phyloP scores from a whole-genome alignment of 1,284 basidiomycete genomes.

The Cryptococcus deneoformans region DNA sequence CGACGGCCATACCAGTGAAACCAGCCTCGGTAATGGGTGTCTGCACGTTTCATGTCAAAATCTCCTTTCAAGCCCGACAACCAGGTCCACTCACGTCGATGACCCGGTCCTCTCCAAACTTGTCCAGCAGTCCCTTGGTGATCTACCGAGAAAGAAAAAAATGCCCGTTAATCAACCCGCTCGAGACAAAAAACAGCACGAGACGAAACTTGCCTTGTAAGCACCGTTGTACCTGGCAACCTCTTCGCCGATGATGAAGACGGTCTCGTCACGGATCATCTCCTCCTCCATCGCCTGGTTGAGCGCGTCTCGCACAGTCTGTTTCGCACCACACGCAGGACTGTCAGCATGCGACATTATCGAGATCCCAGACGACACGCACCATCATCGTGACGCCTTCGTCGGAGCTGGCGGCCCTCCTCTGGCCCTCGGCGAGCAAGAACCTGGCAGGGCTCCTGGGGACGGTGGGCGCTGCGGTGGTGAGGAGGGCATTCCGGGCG shows the following conservation, averaged over 20 bases:
- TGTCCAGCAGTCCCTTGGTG: conserved; percentile 97
- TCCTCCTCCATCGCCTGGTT: conserved; percentile 99
- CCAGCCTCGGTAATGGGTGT: conserved; percentile 99
- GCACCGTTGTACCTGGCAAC: conserved; percentile 99
- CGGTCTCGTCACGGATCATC: conserved; percentile 93
- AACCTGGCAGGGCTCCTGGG: conserved; percentile 26
- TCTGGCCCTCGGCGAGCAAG: conserved; percentile 27
- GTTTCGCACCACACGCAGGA: conserved; percentile 30
- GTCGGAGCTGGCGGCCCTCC: conserved; percentile 36
- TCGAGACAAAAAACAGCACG: conserved; percentile 2
- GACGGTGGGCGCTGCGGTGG: conserved; percentile 42
- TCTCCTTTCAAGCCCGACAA: neutral
- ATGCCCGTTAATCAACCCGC: neutral
- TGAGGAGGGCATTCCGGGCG: conserved; percentile 33
- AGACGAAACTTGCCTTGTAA: conserved; percentile 72
- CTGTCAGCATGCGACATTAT: neutral
- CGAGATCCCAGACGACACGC: conserved; percentile 11
- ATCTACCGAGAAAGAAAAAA: conserved; percentile 56
- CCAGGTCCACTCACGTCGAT: conserved; percentile 62
- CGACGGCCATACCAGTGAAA: conserved; percentile 95
- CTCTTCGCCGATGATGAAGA: conserved; percentile 97
- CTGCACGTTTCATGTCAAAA: conserved; percentile 15
- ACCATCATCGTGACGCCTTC: conserved; percentile 43
- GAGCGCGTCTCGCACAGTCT: conserved; percentile 98
- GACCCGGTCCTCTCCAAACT: conserved; percentile 98